phyloP scores from a whole-genome alignment of 2,329 filamentous ascomycete genomes.

The Diplodia scrobiculata region DNA sequence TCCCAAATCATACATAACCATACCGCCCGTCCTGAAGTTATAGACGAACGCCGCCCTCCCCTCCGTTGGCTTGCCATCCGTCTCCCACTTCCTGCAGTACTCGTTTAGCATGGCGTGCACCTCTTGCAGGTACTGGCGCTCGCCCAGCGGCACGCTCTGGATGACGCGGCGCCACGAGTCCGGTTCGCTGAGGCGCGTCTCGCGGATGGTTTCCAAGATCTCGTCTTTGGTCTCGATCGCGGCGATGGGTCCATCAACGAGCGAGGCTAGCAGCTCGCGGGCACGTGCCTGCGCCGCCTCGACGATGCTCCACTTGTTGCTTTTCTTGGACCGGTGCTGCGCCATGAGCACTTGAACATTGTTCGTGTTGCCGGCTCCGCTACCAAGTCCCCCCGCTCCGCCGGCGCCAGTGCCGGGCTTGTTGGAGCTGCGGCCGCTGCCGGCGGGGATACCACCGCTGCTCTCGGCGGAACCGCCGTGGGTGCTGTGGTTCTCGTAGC shows the following conservation, averaged over 20 bases:
- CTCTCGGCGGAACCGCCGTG: neutral
- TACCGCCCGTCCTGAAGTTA: conserved; percentile 82
- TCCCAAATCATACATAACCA: conserved; percentile 80
- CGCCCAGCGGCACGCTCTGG: conserved; percentile 72
- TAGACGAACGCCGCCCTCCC: conserved; percentile 81
- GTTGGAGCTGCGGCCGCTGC: conserved; percentile 29
- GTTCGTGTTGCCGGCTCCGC: conserved; percentile 34
- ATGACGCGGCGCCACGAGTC: conserved; percentile 84
- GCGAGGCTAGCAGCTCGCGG: conserved; percentile 67
- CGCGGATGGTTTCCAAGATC: conserved; percentile 73
- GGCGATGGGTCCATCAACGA: conserved; percentile 72
- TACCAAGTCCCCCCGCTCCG: conserved; percentile 19
- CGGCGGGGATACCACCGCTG: neutral
- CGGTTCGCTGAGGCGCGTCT: conserved; percentile 73
- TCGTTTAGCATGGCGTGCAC: conserved; percentile 73
- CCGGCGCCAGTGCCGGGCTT: conserved; percentile 31
- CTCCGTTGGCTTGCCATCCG: conserved; percentile 39
- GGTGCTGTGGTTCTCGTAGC: conserved; percentile 6
- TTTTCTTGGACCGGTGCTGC: conserved; percentile 85
- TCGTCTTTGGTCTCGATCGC: conserved; percentile 87
- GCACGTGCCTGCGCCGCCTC: conserved; percentile 67
- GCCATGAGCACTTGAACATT: conserved; percentile 84
- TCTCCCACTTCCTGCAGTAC: conserved; percentile 63
- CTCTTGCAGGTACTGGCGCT: conserved; percentile 80
- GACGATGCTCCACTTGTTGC: conserved; percentile 81